phyloP scores from a whole-genome alignment of 352 stramenopile genomes.

The Peronospora destructor region DNA sequence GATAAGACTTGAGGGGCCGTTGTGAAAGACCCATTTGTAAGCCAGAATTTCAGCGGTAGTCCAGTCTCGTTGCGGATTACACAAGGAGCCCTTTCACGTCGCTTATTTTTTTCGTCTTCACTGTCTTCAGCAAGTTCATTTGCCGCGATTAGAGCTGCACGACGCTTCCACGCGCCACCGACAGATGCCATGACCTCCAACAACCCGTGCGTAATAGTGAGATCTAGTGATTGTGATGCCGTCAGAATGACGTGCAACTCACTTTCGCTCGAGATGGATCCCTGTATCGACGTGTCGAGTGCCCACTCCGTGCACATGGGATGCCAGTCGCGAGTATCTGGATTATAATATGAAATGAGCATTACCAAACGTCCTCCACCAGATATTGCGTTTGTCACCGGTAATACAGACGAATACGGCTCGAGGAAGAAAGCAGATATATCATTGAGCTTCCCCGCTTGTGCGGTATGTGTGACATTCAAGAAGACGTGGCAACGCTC shows the following conservation, averaged over 20 bases:
- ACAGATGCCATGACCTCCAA: slow-evolving; percentile 73
- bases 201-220: slow-evolving; percentile 73
- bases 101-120: slow-evolving; percentile 23
- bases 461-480: slow-evolving; percentile 52
- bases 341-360: slow-evolving; percentile 76
- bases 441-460: slow-evolving; percentile 10
- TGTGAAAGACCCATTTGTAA: slow-evolving; percentile 41
- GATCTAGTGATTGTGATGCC: slow-evolving; percentile 58
- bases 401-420: neutral
- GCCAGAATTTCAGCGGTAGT: slow-evolving; percentile 59
- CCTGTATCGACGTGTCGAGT: slow-evolving; percentile 61
- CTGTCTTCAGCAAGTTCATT: slow-evolving; percentile 8
- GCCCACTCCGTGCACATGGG: slow-evolving; percentile 75
- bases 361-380: slow-evolving; percentile 57
- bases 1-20: slow-evolving; percentile 33
- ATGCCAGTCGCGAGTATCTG: slow-evolving; percentile 74
- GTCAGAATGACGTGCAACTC: slow-evolving; percentile 71
- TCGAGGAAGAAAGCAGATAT: slow-evolving; percentile 18
- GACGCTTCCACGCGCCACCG: slow-evolving; percentile 62
- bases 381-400: slow-evolving; percentile 49
- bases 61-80: slow-evolving; percentile 78
- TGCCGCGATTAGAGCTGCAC: slow-evolving; percentile 8
- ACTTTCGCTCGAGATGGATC: slow-evolving; percentile 35
- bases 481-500: slow-evolving; percentile 66
- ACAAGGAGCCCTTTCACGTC: slow-evolving; percentile 54